These are phyloP conservation scores for Phylloporus arenicola DNA, from an alignment of 768 basidiomycete genomes.

Conservation along the genomic window DNA sequence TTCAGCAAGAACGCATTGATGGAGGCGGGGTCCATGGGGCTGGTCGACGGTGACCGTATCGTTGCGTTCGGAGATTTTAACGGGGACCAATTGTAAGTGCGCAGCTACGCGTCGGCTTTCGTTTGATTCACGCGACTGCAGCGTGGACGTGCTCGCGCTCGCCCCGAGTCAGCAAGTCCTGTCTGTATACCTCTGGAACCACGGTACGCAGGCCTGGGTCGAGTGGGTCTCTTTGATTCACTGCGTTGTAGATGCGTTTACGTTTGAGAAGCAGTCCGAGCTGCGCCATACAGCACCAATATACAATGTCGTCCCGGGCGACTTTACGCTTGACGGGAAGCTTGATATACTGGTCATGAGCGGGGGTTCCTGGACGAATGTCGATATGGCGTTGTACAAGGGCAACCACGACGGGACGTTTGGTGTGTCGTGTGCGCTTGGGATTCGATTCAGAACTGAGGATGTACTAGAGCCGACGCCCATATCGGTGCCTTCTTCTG, in stretches of 20 bases:
- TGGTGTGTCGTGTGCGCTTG: constrained; percentile 35
- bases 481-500: constrained; percentile 57
- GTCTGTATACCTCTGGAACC: constrained; percentile 77
- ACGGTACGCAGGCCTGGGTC: constrained; percentile 44
- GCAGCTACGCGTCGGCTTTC: too few species aligned
- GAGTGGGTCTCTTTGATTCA: constrained; percentile 1
- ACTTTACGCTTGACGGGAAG: constrained; percentile 89
- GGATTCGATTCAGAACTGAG: neutral
- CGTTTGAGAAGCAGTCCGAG: constrained; percentile 44
- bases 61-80: constrained; percentile 94
- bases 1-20: constrained; percentile 80
- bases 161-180: constrained; percentile 71
- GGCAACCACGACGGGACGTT: constrained; percentile 61
- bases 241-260: constrained; percentile 46
- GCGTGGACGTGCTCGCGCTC: constrained; percentile 77
- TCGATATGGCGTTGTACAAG: constrained; percentile 68
- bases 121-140: constrained; percentile 26
- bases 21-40: constrained; percentile 72
- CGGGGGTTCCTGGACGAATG: constrained; percentile 42
- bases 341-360: constrained; percentile 90
- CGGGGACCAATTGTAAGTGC: constrained; percentile 86
- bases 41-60: constrained; percentile 66
- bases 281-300: constrained; percentile 55
- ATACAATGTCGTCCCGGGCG: constrained; percentile 84
- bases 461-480: constrained; percentile 28